Evolutionary conservation across 2,329 filamentous ascomycete genomes (phyloP).

Genomic region (Ophiostoma tasmaniense): DNA sequence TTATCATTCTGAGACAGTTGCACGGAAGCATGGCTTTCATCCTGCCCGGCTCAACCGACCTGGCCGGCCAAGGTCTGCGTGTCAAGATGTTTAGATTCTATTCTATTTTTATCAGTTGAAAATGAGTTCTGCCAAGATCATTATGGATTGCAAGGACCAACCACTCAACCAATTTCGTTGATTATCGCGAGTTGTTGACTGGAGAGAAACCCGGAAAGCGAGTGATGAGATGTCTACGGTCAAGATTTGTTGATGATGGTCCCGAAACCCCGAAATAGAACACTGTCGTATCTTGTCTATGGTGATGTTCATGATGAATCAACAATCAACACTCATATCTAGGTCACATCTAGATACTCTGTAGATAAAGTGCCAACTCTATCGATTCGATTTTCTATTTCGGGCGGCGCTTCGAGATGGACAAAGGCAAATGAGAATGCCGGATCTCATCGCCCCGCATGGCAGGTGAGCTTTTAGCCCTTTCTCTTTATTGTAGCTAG

Average conservation of each 20-base stretch:
- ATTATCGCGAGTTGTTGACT: background rate
- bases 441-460: background rate
- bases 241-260: background rate
- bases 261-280: background rate
- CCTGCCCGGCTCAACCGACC: background rate
- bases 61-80: background rate
- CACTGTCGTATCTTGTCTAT: background rate
- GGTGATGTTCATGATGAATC: background rate
- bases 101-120: background rate
- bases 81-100: background rate
- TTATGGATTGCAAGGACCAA: background rate
- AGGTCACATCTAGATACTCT: too few relatives aligned
- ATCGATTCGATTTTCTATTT: too few relatives aligned
- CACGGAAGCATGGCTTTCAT: background rate
- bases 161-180: background rate
- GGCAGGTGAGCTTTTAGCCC: background rate
- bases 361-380: too few relatives aligned
- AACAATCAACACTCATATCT: background rate
- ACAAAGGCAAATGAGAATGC: background rate
- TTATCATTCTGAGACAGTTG: background rate
- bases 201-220: background rate
- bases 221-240: background rate
- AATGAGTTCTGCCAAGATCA: background rate
- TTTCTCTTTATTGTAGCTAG: background rate
- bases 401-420: background rate